Conservation (phyloP, 202 grass and related monocot genomes). For the Setaria italica region DNA sequence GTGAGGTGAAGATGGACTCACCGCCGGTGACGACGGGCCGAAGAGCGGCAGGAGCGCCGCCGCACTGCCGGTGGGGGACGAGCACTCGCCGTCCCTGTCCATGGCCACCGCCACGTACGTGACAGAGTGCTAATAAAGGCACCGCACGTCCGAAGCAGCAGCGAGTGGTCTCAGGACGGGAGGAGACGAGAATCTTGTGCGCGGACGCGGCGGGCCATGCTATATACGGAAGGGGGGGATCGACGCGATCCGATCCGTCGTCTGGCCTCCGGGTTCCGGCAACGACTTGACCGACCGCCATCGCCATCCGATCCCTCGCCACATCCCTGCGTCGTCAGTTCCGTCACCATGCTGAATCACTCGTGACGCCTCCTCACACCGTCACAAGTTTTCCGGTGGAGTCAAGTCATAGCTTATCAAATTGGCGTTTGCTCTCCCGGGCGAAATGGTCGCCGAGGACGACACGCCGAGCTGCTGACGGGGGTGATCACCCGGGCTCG, state of each 20-base stretch:
- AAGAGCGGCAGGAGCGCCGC: constrained; percentile 31
- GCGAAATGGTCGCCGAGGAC: not conserved
- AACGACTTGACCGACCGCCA: constrained; percentile 24
- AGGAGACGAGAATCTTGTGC: constrained; percentile 4
- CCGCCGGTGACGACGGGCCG: constrained; percentile 7
- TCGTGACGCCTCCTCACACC: not conserved
- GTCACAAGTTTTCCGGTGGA: constrained; percentile 17
- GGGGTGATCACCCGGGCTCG: no score
- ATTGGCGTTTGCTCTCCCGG: not conserved
- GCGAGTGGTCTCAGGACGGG: not conserved
- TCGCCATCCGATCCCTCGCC: not conserved
- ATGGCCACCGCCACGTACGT: not conserved
- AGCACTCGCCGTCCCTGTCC: constrained; percentile 36
- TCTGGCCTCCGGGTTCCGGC: not conserved
- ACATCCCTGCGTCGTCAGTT: not conserved
- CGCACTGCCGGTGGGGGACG: not conserved
- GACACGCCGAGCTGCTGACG: not conserved
- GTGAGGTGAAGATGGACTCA: not conserved
- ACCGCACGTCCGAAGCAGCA: not conserved
- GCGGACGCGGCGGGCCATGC: not conserved
- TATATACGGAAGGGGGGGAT: not conserved
- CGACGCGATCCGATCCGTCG: not conserved
- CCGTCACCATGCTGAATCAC: not conserved
- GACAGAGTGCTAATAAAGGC: not conserved
- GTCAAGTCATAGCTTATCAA: constrained; percentile 3